phyloP scores from a whole-genome alignment of 805 yeast genomes.

The Nakazawaea sp. region DNA sequence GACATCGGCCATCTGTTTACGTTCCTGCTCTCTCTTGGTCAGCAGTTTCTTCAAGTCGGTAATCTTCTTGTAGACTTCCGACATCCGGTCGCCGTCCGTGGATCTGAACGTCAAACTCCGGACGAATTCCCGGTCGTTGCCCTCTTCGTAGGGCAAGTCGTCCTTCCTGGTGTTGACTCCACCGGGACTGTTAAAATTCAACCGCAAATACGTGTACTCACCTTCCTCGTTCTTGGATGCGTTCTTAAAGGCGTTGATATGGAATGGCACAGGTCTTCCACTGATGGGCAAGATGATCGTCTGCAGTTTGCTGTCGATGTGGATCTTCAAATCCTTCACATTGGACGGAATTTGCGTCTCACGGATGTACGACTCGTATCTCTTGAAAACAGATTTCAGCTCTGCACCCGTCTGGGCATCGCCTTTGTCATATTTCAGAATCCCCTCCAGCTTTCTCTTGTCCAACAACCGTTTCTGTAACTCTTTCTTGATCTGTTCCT shows the following conservation, averaged over 20 bases:
- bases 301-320: constrained; percentile 82
- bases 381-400: constrained; percentile 70
- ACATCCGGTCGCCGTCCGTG: constrained; percentile 84
- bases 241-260: constrained; percentile 86
- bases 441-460: constrained; percentile 80
- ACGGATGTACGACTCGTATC: constrained; percentile 89
- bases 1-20: constrained; percentile 88
- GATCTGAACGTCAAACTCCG: constrained; percentile 85
- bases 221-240: constrained; percentile 97
- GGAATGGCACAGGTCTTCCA: constrained; percentile 98
- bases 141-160: constrained; percentile 87
- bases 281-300: constrained; percentile 85
- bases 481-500: constrained; percentile 73
- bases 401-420: constrained; percentile 58
- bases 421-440: constrained; percentile 72
- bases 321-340: constrained; percentile 78
- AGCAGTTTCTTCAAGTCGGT: constrained; percentile 90
- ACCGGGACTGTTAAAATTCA: constrained; percentile 89
- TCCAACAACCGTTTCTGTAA: constrained; percentile 80
- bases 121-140: constrained; percentile 78
- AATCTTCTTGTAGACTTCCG: constrained; percentile 83
- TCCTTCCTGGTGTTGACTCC: constrained; percentile 62
- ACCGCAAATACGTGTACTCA: constrained; percentile 81
- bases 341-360: constrained; percentile 85
- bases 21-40: constrained; percentile 83